Percentiles rank a stretch among this genome's conserved stretches.
These are phyloP conservation scores for Heritiera fomes DNA, from an alignment of 345 rosid species.

Conservation along the genomic window DNA sequence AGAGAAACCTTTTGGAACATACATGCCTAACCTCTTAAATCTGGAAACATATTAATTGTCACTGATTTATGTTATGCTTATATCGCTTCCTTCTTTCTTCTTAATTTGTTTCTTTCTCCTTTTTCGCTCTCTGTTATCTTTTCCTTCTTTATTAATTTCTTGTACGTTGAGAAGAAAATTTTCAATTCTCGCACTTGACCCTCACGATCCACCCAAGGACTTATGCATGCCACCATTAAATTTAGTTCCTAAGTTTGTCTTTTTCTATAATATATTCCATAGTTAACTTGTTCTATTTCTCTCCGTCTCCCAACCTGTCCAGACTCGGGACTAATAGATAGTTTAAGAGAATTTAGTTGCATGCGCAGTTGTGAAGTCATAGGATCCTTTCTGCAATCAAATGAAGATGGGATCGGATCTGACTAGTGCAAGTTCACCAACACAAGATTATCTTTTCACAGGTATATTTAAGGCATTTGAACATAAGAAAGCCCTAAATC, in stretches of 20 bases:
- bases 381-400: conserved; percentile 19
- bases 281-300: conserved; percentile 9
- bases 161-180: conserved; percentile 15
- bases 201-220: conserved; percentile 11
- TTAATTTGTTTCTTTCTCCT: conserved; percentile 2
- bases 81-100: conserved; percentile 6
- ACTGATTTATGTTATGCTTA: not conserved
- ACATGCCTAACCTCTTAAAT: conserved; percentile 18
- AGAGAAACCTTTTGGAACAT: conserved; percentile 16
- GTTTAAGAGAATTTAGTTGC: conserved; percentile 22
- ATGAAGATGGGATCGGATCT: conserved; percentile 32
- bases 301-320: conserved; percentile 19
- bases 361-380: conserved; percentile 11
- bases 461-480: conserved; percentile 12
- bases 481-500: conserved; percentile 41
- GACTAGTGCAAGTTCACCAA: conserved; percentile 34
- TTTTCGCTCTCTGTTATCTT: conserved; percentile 16
- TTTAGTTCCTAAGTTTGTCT: conserved; percentile 21
- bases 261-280: conserved; percentile 15
- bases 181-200: conserved; percentile 9
- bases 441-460: conserved; percentile 15
- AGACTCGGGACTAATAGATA: conserved; percentile 7
- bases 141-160: not conserved
- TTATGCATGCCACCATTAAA: conserved; percentile 22
- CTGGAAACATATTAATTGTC: conserved; percentile 20